Evolutionary conservation across 148 eudicot genomes (phyloP), one percentile per base, ranked within the genome.

Genomic region (Chenopodium quinoa): DNA sequence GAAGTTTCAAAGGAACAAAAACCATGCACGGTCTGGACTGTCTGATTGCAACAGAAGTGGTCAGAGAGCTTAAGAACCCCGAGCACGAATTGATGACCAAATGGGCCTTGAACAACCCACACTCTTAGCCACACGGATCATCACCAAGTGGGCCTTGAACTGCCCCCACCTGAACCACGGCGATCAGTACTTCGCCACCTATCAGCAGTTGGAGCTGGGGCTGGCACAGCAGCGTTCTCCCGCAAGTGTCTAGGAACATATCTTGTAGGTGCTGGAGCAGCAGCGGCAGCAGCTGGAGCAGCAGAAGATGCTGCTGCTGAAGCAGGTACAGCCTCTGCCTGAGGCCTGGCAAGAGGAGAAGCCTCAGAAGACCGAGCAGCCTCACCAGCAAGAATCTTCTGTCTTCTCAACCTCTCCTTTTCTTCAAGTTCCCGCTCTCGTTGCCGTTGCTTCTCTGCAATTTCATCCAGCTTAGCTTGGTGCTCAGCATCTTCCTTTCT

Each of bases 401-500:
- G 94, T 78, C 85, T 89, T 82, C 88, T 56, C 32, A 66, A 74
- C 85, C 85, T 91, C 75, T 86, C 92, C 81, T 88, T 92, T 63
- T 93, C 99, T 85, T 96, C 99, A 72, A 90, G 82, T 86, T 96
- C 99, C 64, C 34, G 82, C 87, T 95, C 99, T 77, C 97, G 80
- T 54, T 89, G 92, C 75, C 97, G 87, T 85, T 96, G 99, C 90
- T 89, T 96, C 79, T 88, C 94, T 27, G 98, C 98, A 44, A 96
- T 96, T 85, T 87, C 97, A 31, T 92, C 94, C 80, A 96, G 76
- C 87, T 93, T 96, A 7, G 91, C 97, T 78, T 74, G 85, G 9
- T 84, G 88, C 81, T 92, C 97, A 17, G 95, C 93, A 47, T 91
- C 99, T 88, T 92, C 97, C 83, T 85, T 93, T 89, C 70, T 93